These are phyloP conservation scores for Boletus sp. DNA, from an alignment of 1,284 basidiomycete genomes.

Conservation along the genomic window DNA sequence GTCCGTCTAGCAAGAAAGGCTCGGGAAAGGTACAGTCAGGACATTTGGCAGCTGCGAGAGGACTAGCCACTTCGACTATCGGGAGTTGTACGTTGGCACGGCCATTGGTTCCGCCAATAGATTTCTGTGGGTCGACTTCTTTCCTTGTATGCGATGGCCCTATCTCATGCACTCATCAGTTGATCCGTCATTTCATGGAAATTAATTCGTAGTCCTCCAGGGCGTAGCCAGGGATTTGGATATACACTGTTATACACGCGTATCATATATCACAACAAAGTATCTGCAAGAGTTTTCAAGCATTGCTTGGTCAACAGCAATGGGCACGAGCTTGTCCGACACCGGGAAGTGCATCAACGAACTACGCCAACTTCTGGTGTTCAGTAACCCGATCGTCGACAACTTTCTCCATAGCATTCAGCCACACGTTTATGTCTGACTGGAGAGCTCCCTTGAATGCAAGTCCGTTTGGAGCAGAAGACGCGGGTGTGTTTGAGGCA, in stretches of 20 bases:
- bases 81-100: not conserved
- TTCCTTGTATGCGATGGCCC: not conserved
- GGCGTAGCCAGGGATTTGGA: constrained; percentile 2
- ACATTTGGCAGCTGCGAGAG: not conserved
- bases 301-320: not conserved
- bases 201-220: constrained; percentile 3
- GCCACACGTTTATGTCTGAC: constrained; percentile 61
- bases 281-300: not conserved
- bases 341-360: not conserved
- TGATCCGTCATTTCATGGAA: constrained; percentile 26
- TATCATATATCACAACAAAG: not conserved
- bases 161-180: constrained; percentile 18
- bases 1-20: not conserved
- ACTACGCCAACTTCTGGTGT: constrained; percentile 37
- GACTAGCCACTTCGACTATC: constrained; percentile 4
- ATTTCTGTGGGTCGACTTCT: constrained; percentile 25
- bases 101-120: constrained; percentile 12
- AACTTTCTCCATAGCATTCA: constrained; percentile 76
- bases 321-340: not conserved
- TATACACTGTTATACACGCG: constrained; percentile 4
- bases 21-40: not conserved
- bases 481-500: constrained; percentile 6
- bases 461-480: constrained; percentile 11
- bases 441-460: constrained; percentile 22
- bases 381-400: constrained; percentile 57